These are phyloP conservation scores for Termitomyces sp. DNA, from an alignment of 768 basidiomycete species.

Conservation along the genomic window DNA sequence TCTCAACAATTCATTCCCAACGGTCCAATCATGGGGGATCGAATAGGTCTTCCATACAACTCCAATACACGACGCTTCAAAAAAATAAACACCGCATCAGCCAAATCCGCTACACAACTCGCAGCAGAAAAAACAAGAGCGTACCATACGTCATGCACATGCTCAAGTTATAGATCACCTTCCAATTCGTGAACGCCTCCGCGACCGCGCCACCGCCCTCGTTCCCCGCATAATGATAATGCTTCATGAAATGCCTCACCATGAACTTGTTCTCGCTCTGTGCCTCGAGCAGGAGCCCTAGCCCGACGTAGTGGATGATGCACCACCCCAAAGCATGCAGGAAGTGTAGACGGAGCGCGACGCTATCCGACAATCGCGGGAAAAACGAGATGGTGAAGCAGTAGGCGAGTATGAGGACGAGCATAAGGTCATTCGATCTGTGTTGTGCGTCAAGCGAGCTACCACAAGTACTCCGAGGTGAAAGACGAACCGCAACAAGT, in stretches of 20 bases:
- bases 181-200: conserved; percentile 96
- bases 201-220: conserved; percentile 76
- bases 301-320: conserved; percentile 79
- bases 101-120: not conserved
- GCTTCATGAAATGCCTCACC: conserved; percentile 90
- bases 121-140: conserved; percentile 5
- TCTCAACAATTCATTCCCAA: conserved; percentile 79
- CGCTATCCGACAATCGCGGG: conserved; percentile 44
- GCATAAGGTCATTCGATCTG: conserved; percentile 83
- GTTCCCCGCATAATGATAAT: conserved; percentile 80
- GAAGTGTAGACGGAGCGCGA: conserved; percentile 64
- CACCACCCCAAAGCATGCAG: conserved; percentile 83
- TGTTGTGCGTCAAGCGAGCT: not conserved
- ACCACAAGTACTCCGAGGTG: not conserved
- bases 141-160: conserved; percentile 93
- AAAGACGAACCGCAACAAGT: conserved; percentile 64
- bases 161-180: conserved; percentile 85
- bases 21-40: conserved; percentile 77
- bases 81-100: not conserved
- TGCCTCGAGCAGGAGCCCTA: conserved; percentile 77
- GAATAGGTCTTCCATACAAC: conserved; percentile 90
- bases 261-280: conserved; percentile 86
- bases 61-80: conserved; percentile 73
- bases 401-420: conserved; percentile 71
- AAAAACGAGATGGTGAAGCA: conserved; percentile 51